Evolutionary conservation across 306 rosid genomes (phyloP), one percentile per base, ranked within the genome.

Genomic region (Vicia faba): DNA sequence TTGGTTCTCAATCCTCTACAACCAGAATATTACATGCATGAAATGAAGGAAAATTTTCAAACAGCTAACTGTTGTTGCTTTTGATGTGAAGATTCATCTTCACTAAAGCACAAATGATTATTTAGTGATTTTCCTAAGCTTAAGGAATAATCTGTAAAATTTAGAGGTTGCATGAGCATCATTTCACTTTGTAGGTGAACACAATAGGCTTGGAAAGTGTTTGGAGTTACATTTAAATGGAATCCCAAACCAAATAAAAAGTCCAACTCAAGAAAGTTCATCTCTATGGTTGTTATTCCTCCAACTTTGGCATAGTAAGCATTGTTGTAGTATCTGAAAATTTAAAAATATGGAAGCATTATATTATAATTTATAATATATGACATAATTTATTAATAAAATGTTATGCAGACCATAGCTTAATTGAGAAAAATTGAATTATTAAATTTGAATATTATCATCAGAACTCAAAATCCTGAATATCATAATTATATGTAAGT

Each of bases 221-320:
- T 56, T 48, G 96, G 90, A 12, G 96, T 88, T 44, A 95, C 95
- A 78, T 95, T 95, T 68, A 90, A 78, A 71, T 83, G 75, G 70
- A 95, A 95, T 2, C 97, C 85, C 82, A 95, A 79, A 25, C 92
- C 99, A 84, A 95, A 95, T 46, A 95, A 66, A 58, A 95, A 89
- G 48, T 95, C 99, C 78, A 95, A 80, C 61, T 95, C 99, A 50
- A 93, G 96, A 81, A 86, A 86, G 63, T 93, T 93, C 91, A 93
- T 93, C 81, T 93, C 99, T 28, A 54, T 64, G 57, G 92, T 93
- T 74, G 95, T 90, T 55, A 93, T 90, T 64, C 99, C 97, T 78
- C 99, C 99, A 49, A 93, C 91, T 85, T 88, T 93, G 78, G 99
- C 99, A 82, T 85, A 93, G 81, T 86, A 93, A 10, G 97, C 99